A percentile compares a stretch with the other conserved stretches of the same genome.
phyloP scores from a whole-genome alignment of 225 moss, liverwort and hornwort species.

The Climacium dendroides region DNA sequence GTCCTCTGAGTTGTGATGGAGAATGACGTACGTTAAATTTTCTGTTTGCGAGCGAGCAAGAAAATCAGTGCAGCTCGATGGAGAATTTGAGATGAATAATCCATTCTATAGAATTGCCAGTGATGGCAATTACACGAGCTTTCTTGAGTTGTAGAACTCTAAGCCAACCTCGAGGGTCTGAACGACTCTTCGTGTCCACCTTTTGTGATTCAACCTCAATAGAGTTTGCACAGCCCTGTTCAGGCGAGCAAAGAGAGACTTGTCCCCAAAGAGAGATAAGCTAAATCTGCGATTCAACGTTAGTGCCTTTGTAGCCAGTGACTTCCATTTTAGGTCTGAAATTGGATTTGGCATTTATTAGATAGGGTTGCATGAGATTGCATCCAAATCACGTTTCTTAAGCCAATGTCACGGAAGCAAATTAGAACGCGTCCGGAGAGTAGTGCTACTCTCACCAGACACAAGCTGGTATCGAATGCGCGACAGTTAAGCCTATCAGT shows the following conservation, averaged over 20 bases:
- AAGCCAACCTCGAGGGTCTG: not conserved
- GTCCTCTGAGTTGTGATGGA: not conserved
- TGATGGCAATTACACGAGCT: not conserved
- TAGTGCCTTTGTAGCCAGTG: not conserved
- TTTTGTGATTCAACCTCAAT: too few species aligned
- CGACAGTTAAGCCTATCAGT: not conserved
- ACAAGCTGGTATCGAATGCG: not conserved
- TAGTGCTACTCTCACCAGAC: not conserved
- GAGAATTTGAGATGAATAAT: not conserved
- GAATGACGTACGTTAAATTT: not conserved
- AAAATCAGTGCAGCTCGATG: not conserved
- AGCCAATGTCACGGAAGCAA: not conserved
- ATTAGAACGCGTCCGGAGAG: not conserved
- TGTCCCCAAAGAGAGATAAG: not conserved
- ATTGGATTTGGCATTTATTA: not conserved
- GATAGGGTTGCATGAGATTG: not conserved
- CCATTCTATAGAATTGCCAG: not conserved
- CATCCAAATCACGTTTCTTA: not conserved
- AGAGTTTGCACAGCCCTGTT: not conserved
- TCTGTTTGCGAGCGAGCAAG: not conserved
- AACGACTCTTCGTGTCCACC: not conserved
- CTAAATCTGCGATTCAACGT: not conserved
- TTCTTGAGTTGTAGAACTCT: not conserved
- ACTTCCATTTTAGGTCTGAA: not conserved
- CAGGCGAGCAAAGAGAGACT: not conserved